Conservation (phyloP, 2,329 filamentous ascomycete species). For the Epichloe sibirici region DNA sequence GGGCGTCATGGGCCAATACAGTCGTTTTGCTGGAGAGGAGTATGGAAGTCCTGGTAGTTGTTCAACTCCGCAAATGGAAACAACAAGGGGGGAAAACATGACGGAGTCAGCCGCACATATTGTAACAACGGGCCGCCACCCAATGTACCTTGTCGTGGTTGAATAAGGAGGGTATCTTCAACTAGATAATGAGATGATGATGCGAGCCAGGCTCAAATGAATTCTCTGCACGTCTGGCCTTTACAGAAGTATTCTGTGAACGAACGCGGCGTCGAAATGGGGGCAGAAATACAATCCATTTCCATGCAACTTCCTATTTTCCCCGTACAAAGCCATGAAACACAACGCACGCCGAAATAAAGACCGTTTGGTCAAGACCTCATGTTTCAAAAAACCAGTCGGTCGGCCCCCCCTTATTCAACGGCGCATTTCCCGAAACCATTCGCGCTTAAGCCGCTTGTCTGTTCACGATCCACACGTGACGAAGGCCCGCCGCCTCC, state of each 20-base stretch:
- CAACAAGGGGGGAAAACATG: background rate
- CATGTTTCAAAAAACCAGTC: background rate
- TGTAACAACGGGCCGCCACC: background rate
- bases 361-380: background rate
- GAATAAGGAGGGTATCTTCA: background rate
- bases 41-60: background rate
- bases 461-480: background rate
- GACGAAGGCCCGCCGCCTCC: background rate
- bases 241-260: too few species aligned
- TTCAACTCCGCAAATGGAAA: background rate
- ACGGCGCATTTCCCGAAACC: background rate
- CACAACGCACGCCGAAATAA: background rate
- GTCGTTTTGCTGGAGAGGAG: background rate
- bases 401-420: background rate
- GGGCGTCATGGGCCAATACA: background rate
- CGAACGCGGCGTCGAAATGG: too few species aligned
- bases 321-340: background rate
- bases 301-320: background rate
- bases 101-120: background rate
- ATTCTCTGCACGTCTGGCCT: background rate
- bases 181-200: conserved; percentile 1
- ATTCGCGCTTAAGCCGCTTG: background rate
- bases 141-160: background rate
- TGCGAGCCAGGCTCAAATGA: background rate
- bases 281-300: background rate